Conservation (phyloP, 495 filamentous ascomycete genomes). For the Penicillium paxilli region DNA sequence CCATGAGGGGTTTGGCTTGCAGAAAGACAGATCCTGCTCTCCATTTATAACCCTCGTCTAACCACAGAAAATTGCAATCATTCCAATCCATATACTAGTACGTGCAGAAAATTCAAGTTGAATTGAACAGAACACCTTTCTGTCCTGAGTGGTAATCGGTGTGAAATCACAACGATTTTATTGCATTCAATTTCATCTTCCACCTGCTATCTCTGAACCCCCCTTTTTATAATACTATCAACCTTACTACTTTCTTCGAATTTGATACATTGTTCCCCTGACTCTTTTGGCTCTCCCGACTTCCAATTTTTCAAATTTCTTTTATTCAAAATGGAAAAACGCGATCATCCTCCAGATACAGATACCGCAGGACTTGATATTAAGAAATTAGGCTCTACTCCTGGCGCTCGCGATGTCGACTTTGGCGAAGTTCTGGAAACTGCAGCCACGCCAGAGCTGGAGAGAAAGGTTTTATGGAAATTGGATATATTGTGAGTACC, state of each 20-base stretch:
- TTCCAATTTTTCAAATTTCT: too few species aligned
- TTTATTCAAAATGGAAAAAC: slow-evolving; percentile 13
- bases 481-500: slow-evolving; percentile 37
- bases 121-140: too few species aligned
- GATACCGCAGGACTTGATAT: slow-evolving; percentile 14
- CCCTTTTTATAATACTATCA: too few species aligned
- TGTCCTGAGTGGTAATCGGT: neutral
- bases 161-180: too few species aligned
- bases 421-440: slow-evolving; percentile 36
- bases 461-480: slow-evolving; percentile 33
- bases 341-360: neutral
- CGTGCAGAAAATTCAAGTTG: too few species aligned
- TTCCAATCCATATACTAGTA: neutral
- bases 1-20: neutral
- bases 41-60: neutral
- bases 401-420: slow-evolving; percentile 32
- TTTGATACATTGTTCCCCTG: neutral
- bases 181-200: too few species aligned
- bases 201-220: too few species aligned
- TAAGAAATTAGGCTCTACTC: slow-evolving; percentile 7
- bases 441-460: slow-evolving; percentile 27
- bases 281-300: neutral
- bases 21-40: neutral
- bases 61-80: neutral
- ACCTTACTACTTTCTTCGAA: too few species aligned